phyloP scores from a whole-genome alignment of 1,284 basidiomycete genomes.

The Leccinum olivaceoglutinosum region DNA sequence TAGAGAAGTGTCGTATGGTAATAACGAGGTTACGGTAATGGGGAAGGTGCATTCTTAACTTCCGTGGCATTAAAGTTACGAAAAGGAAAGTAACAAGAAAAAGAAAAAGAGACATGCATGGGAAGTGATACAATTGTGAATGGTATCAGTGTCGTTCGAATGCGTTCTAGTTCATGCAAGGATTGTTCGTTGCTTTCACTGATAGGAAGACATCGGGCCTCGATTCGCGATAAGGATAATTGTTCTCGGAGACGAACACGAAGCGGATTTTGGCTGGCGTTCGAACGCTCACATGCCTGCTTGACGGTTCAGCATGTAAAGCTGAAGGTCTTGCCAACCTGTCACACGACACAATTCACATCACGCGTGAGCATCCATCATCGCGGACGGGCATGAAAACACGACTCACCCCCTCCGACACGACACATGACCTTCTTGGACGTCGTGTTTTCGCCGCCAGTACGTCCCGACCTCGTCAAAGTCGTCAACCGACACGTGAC shows the following conservation, averaged over 20 bases:
- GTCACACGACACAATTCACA: slow-evolving; percentile 7
- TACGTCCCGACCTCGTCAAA: slow-evolving; percentile 53
- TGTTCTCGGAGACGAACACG: slow-evolving; percentile 1
- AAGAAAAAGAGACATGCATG: slow-evolving; percentile 16
- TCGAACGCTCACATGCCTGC: slow-evolving; percentile 38
- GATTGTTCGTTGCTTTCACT: slow-evolving; percentile 15
- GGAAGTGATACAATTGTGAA: slow-evolving; percentile 21
- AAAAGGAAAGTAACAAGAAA: slow-evolving; percentile 4
- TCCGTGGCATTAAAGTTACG: slow-evolving; percentile 4
- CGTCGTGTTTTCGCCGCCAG: slow-evolving; percentile 37
- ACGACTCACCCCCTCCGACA: slow-evolving; percentile 68
- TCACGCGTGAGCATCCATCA: slow-evolving; percentile 4
- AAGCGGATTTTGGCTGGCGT: background rate
- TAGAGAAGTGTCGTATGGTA: slow-evolving; percentile 16
- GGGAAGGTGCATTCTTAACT: background rate
- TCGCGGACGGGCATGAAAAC: slow-evolving; percentile 7
- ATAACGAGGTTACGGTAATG: slow-evolving; percentile 8
- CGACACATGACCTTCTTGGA: slow-evolving; percentile 84
- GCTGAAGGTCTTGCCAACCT: slow-evolving; percentile 85
- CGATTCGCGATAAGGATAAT: background rate
- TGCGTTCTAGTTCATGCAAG: slow-evolving; percentile 26
- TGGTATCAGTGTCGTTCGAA: slow-evolving; percentile 24
- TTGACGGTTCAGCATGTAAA: slow-evolving; percentile 74
- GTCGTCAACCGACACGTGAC: slow-evolving; percentile 80
- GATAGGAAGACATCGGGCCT: slow-evolving; percentile 7